These are phyloP conservation scores for Dalbergia cultrata DNA, from an alignment of 306 rosid species.

Conservation along the genomic window DNA sequence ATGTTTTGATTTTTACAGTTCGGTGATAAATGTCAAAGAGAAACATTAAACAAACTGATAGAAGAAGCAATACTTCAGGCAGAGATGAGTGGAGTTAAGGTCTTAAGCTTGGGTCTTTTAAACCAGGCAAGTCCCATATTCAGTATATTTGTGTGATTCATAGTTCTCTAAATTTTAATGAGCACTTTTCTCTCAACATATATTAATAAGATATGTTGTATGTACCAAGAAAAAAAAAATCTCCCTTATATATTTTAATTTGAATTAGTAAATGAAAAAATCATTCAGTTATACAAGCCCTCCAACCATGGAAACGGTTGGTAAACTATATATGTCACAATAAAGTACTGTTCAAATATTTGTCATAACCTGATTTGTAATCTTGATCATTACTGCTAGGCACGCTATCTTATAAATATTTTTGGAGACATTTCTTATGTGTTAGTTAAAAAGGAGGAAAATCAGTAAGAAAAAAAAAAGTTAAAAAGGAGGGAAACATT, in stretches of 20 bases:
- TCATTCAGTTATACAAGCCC: not conserved
- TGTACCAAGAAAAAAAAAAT: not conserved
- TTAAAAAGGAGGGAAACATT: too few species aligned
- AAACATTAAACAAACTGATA: slow-evolving; percentile 45
- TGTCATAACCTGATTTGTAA: too few species aligned
- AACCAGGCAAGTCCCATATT: slow-evolving; percentile 50
- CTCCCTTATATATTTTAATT: too few species aligned
- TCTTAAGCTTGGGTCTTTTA: slow-evolving; percentile 59
- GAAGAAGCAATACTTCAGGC: slow-evolving; percentile 62
- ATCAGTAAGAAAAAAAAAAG: too few species aligned
- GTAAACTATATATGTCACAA: not conserved
- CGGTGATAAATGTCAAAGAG: slow-evolving; percentile 46
- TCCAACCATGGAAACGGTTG: too few species aligned
- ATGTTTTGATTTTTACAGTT: slow-evolving; percentile 39
- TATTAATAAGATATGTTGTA: not conserved
- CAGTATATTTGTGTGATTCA: not conserved
- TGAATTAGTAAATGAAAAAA: not conserved
- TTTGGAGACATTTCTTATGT: too few species aligned
- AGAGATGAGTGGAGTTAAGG: slow-evolving; percentile 51
- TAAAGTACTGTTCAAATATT: too few species aligned
- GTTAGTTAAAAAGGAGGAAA: too few species aligned
- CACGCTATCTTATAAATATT: too few species aligned
- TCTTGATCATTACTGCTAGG: too few species aligned
- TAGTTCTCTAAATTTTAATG: not conserved
- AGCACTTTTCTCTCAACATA: not conserved